phyloP scores from a whole-genome alignment of 306 rosid genomes.

The Delonix regia region DNA sequence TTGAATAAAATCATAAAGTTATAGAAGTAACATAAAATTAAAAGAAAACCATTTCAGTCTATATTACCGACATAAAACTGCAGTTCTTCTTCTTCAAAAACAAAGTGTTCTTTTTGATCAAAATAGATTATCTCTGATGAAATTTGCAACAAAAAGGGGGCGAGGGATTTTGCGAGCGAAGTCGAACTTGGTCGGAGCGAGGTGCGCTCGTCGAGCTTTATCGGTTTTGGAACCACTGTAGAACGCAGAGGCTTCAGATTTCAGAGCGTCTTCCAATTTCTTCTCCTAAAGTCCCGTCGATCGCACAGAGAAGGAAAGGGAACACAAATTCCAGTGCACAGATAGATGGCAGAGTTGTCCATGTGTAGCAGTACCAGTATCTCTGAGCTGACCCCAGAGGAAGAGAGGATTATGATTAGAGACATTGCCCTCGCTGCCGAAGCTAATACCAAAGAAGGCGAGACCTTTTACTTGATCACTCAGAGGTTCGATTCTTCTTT shows the following conservation, averaged over 20 bases:
- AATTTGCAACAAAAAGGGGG: background rate
- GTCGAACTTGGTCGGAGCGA: background rate
- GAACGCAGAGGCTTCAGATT: background rate
- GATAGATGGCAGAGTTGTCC: slow-evolving; percentile 64
- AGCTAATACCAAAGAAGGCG: slow-evolving; percentile 84
- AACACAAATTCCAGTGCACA: slow-evolving; percentile 2
- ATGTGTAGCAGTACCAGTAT: slow-evolving; percentile 59
- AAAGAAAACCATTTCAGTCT: too few species aligned
- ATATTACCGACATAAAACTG: too few species aligned
- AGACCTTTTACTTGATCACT: slow-evolving; percentile 73
- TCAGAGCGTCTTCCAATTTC: background rate
- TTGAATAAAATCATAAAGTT: too few species aligned
- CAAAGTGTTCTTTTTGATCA: too few species aligned
- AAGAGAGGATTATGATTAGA: slow-evolving; percentile 86
- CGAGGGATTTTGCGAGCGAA: background rate
- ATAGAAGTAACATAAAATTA: too few species aligned
- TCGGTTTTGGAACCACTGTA: slow-evolving; percentile 12
- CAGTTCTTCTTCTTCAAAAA: too few species aligned
- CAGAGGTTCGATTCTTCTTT: slow-evolving; percentile 66
- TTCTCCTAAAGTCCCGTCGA: slow-evolving; percentile 17
- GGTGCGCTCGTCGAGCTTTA: background rate
- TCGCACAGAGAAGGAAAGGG: background rate
- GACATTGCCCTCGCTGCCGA: slow-evolving; percentile 90
- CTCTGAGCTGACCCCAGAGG: slow-evolving; percentile 74
- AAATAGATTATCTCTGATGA: background rate